Base-by-base conservation (phyloP, 768 basidiomycete genomes). In the Tylopilus sp. region DNA sequence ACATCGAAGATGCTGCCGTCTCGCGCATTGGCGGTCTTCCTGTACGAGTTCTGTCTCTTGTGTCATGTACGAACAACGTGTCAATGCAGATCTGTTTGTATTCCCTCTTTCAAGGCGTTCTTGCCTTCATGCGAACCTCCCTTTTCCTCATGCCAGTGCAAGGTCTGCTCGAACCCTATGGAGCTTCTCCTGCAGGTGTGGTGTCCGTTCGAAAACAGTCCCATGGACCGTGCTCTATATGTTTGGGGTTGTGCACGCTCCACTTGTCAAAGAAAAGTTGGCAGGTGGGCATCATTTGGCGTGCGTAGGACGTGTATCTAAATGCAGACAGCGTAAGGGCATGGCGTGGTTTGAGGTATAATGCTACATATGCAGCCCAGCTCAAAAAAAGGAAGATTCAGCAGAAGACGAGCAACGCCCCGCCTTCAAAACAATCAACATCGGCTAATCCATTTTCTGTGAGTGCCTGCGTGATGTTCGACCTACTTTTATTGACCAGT, bases 21-120 rank as follows among this genome's bases (percentile, higher is more conserved):
- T 94, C 91, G 69, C 87, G 91, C 69, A 86, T 94, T 55, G 91
- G 91, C 65, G 91, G 91, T 66, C 79, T 78, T 73, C 91, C 91
- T 78, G 91, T 93, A 85, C 82, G 89, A 79, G 67, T 57, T 41
- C 25, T 56, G 67, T 71, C 69, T 72, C 70, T 72, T 69, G 68
- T 71, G 61, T 66, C 25, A 70, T 77, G 75, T 80, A 77, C 66
- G 64, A 63, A 68, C 69, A 64, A 65, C 61, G 23, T 72, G 70
- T 67, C 71, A 73, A 77, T 75, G 71, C 75, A 69, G 50, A 58
- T 60, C 59, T 47, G 67, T 78, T 75, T 70, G 65, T 57, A 71
- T 79, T 70, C 73, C 69, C 41, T 53, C 69, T 69, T 61, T 64
- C 62, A 79, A 92, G 91, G 85, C 86, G 41, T 82, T 92, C 58